Conservation (phyloP, 495 filamentous ascomycete genomes). For the Penicillium fimorum region DNA sequence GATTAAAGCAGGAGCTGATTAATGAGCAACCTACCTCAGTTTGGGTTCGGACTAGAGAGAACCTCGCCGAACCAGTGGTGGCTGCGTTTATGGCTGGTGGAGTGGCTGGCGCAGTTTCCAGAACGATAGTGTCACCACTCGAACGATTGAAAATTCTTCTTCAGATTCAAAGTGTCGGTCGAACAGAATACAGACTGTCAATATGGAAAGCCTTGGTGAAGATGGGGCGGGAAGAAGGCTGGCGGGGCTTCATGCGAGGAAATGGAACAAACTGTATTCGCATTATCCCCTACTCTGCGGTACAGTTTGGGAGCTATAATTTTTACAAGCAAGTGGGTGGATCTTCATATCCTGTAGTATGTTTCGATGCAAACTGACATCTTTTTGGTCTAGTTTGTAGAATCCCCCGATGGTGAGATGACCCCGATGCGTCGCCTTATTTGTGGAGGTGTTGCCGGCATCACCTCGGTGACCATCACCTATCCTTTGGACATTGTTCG, state of each 20-base stretch:
- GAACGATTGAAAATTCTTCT: slow-evolving; percentile 97
- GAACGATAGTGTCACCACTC: slow-evolving; percentile 93
- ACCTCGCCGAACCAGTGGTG: slow-evolving; percentile 65
- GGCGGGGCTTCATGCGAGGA: slow-evolving; percentile 92
- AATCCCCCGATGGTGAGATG: slow-evolving; percentile 67
- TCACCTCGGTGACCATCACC: slow-evolving; percentile 82
- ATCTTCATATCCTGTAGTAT: neutral
- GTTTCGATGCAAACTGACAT: neutral
- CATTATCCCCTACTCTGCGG: slow-evolving; percentile 95
- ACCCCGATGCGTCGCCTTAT: slow-evolving; percentile 67
- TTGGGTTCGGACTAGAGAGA: slow-evolving; percentile 21
- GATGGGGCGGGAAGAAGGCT: slow-evolving; percentile 96
- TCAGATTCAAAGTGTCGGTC: slow-evolving; percentile 89
- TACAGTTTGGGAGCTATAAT: slow-evolving; percentile 97
- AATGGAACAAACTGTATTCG: slow-evolving; percentile 98
- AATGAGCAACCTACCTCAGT: slow-evolving; percentile 17
- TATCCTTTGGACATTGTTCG: slow-evolving; percentile 95
- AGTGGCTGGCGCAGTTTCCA: slow-evolving; percentile 92
- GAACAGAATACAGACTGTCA: slow-evolving; percentile 86
- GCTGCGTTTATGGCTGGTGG: slow-evolving; percentile 96
- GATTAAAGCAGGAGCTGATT: slow-evolving; percentile 15
- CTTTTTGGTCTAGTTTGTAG: slow-evolving; percentile 60
- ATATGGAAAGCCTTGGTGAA: slow-evolving; percentile 85
- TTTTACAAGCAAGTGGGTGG: slow-evolving; percentile 85
- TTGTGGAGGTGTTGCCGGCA: slow-evolving; percentile 85